Evolutionary conservation across 805 yeast genomes (phyloP).

Genomic region (Ogataea thermomethanolica): DNA sequence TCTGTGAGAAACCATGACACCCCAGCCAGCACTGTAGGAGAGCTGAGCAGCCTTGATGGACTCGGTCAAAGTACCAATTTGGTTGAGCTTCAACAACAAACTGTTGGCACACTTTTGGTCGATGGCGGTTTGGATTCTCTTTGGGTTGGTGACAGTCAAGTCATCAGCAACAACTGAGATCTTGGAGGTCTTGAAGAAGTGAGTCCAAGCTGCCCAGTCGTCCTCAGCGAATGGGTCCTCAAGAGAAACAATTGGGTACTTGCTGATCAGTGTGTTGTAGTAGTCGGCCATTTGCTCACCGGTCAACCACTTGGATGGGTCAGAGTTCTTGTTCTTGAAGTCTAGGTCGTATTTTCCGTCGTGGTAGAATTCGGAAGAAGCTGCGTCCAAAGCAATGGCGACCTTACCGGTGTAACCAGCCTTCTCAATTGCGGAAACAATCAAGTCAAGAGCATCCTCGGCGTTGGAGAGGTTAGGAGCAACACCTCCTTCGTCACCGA

Average conservation of each 20-base stretch:
- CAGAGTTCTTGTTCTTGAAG: slow-evolving; percentile 96
- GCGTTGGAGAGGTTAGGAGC: slow-evolving; percentile 97
- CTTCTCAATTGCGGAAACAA: slow-evolving; percentile 78
- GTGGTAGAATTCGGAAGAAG: slow-evolving; percentile 96
- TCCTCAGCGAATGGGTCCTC: slow-evolving; percentile 99
- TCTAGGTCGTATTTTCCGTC: slow-evolving; percentile 97
- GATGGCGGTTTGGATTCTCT: slow-evolving; percentile 91
- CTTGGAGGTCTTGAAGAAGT: slow-evolving; percentile 71
- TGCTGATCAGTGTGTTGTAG: slow-evolving; percentile 74
- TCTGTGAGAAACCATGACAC: slow-evolving; percentile 99
- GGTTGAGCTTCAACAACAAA: slow-evolving; percentile 95
- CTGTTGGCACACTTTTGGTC: slow-evolving; percentile 95
- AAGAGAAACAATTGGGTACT: slow-evolving; percentile 96
- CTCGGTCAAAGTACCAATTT: slow-evolving; percentile 95
- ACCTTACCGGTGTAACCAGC: slow-evolving; percentile 97
- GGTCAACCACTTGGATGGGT: slow-evolving; percentile 84
- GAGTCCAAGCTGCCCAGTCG: slow-evolving; percentile 98
- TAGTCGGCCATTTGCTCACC: slow-evolving; percentile 83
- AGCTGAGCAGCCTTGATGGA: slow-evolving; percentile 95
- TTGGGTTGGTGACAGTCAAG: slow-evolving; percentile 97
- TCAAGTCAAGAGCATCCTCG: slow-evolving; percentile 95
- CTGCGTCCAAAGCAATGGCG: slow-evolving; percentile 91
- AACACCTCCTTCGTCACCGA: slow-evolving; percentile 99
- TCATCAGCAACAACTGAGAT: slow-evolving; percentile 97
- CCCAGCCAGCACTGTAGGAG: slow-evolving; percentile 96